A percentile compares a stretch with the other conserved stretches of the same genome.
phyloP scores from a whole-genome alignment of 306 rosid species.

The Citrullus colocynthis region DNA sequence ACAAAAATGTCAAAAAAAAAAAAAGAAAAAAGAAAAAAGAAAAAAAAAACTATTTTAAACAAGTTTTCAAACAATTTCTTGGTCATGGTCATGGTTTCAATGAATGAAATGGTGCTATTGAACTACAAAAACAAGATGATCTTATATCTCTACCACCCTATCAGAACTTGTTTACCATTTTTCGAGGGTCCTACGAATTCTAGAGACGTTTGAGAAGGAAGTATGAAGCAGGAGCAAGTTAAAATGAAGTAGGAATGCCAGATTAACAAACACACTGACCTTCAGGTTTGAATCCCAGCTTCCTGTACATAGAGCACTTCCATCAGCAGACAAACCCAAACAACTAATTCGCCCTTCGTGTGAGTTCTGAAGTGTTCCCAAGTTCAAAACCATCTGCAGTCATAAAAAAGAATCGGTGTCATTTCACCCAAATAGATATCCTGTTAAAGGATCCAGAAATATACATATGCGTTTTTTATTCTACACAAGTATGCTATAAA shows the following conservation, averaged over 20 bases:
- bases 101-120: background rate
- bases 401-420: conserved; percentile 7
- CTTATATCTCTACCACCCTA: background rate
- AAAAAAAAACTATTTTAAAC: background rate
- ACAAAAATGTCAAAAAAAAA: background rate
- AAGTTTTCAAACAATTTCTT: background rate
- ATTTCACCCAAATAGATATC: background rate
- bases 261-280: conserved; percentile 36
- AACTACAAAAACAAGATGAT: background rate
- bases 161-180: background rate
- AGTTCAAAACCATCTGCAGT: conserved; percentile 65
- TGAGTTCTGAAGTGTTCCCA: conserved; percentile 83
- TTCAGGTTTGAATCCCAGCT: conserved; percentile 93
- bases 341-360: conserved; percentile 70
- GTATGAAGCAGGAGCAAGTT: background rate
- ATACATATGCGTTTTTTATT: background rate
- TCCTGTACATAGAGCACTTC: conserved; percentile 99
- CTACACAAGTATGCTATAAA: background rate
- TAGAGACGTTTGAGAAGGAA: background rate
- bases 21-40: background rate
- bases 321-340: conserved; percentile 96
- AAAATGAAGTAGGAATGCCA: background rate
- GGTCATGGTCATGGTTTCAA: background rate
- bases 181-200: background rate
- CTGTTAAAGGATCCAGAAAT: background rate